These are phyloP conservation scores for Yarrowia keelungensis DNA, from an alignment of 805 yeast genomes.

Conservation along the genomic window DNA sequence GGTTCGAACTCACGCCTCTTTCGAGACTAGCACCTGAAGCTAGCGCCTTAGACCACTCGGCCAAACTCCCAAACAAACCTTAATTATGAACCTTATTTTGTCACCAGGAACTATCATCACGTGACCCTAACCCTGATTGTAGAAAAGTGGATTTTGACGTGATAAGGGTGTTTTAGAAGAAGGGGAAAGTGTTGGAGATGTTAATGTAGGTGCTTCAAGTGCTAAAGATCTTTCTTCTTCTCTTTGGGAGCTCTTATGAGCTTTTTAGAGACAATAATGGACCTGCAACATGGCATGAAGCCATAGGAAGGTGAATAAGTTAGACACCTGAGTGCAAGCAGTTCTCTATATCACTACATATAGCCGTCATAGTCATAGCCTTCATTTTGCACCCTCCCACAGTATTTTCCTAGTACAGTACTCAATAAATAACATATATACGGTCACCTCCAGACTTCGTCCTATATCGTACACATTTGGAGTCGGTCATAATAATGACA, in stretches of 20 bases:
- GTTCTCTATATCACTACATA: no score
- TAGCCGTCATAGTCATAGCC: no score
- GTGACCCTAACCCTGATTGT: not conserved
- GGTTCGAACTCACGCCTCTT: constrained; percentile 45
- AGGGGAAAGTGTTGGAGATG: not conserved
- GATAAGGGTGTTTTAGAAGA: not conserved
- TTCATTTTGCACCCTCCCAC: no score
- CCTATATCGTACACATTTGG: not conserved
- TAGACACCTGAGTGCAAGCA: no score
- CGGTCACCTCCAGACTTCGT: constrained; percentile 14
- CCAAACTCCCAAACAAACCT: constrained; percentile 4
- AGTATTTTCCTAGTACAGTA: not conserved
- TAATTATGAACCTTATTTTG: not conserved
- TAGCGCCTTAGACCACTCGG: constrained; percentile 38
- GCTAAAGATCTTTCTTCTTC: no score
- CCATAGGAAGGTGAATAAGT: no score
- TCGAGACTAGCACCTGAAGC: constrained; percentile 37
- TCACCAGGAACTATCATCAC: not conserved
- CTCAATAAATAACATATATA: constrained; percentile 25
- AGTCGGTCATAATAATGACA: no score
- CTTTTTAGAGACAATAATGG: no score
- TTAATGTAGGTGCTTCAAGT: not conserved
- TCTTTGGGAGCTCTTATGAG: no score
- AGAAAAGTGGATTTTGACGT: not conserved
- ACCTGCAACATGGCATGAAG: no score